Evolutionary conservation across 495 filamentous ascomycete species (phyloP).

Genomic region (Penicillium manginii): DNA sequence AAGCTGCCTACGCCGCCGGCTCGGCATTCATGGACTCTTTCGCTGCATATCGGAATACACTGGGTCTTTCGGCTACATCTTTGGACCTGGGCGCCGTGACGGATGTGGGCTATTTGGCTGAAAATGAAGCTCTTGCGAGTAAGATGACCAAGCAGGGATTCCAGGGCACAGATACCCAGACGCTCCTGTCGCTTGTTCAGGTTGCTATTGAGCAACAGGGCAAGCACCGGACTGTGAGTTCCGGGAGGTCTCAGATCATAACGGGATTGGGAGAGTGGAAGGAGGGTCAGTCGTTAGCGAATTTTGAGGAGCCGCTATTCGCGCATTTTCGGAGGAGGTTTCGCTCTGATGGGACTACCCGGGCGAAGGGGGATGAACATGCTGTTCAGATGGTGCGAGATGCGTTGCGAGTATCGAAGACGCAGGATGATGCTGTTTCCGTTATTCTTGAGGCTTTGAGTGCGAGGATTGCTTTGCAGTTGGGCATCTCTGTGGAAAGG

Average conservation of each 20-base stretch:
- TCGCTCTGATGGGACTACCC: neutral
- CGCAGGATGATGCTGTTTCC: slow-evolving; percentile 31
- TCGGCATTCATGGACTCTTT: slow-evolving; percentile 43
- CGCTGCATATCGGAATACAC: slow-evolving; percentile 30
- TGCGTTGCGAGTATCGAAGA: slow-evolving; percentile 20
- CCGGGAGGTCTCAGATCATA: slow-evolving; percentile 22
- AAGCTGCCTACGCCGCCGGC: slow-evolving; percentile 59
- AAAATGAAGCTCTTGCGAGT: slow-evolving; percentile 27
- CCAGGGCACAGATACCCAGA: slow-evolving; percentile 26
- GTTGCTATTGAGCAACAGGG: slow-evolving; percentile 20
- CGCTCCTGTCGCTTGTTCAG: slow-evolving; percentile 24
- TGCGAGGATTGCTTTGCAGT: slow-evolving; percentile 29
- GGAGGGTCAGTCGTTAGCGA: slow-evolving; percentile 24
- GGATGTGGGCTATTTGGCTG: slow-evolving; percentile 58
- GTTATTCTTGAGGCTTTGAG: slow-evolving; percentile 28
- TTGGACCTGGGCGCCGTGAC: slow-evolving; percentile 61
- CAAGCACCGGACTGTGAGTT: neutral
- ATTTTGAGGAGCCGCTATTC: slow-evolving; percentile 32
- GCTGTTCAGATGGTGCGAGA: slow-evolving; percentile 22
- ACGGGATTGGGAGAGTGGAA: slow-evolving; percentile 35
- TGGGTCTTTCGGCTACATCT: slow-evolving; percentile 37
- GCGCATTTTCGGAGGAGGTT: slow-evolving; percentile 27
- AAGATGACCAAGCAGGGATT: slow-evolving; percentile 34
- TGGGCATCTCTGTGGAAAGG: slow-evolving; percentile 41
- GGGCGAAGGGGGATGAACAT: slow-evolving; percentile 1